phyloP scores from a whole-genome alignment of 208 protist species.

The Trypanosoma mega region DNA sequence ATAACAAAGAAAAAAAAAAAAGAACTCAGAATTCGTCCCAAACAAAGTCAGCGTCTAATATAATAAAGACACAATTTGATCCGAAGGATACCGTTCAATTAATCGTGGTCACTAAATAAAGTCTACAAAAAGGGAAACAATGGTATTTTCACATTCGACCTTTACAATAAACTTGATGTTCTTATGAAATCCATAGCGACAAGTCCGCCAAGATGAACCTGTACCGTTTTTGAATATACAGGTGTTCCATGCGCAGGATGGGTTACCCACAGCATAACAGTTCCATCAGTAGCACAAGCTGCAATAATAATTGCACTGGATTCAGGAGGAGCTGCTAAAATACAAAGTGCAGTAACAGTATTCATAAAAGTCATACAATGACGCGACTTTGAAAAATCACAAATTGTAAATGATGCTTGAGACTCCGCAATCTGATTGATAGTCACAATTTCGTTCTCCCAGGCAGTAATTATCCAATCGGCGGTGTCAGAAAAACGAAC shows the following conservation, averaged over 20 bases:
- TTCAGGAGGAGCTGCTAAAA: slow-evolving; percentile 56
- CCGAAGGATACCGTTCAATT: too few relatives aligned
- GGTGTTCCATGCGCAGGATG: slow-evolving; percentile 49
- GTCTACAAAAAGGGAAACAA: too few relatives aligned
- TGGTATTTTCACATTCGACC: too few relatives aligned
- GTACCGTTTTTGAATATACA: slow-evolving; percentile 68
- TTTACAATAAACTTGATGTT: too few relatives aligned
- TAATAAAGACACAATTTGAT: slow-evolving; percentile 5
- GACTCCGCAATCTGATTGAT: slow-evolving; percentile 56
- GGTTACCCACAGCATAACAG: slow-evolving; percentile 77
- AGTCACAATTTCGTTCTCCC: slow-evolving; percentile 74
- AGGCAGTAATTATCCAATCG: slow-evolving; percentile 75
- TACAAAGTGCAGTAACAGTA: slow-evolving; percentile 73
- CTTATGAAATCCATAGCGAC: slow-evolving; percentile 55
- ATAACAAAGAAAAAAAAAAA: too few relatives aligned
- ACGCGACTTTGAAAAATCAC: slow-evolving; percentile 55
- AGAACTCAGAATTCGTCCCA: too few relatives aligned
- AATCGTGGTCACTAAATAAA: too few relatives aligned
- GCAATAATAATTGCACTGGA: slow-evolving; percentile 72
- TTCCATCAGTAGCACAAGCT: slow-evolving; percentile 79
- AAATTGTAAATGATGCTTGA: slow-evolving; percentile 46
- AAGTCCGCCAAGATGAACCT: slow-evolving; percentile 75
- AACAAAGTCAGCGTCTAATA: too few relatives aligned
- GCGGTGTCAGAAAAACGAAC: slow-evolving; percentile 66
- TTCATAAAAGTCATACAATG: slow-evolving; percentile 86